Evolutionary conservation across 225 moss, liverwort and hornwort species (phyloP), one percentile per base, ranked within the genome.

Genomic region (Ulota crispa): DNA sequence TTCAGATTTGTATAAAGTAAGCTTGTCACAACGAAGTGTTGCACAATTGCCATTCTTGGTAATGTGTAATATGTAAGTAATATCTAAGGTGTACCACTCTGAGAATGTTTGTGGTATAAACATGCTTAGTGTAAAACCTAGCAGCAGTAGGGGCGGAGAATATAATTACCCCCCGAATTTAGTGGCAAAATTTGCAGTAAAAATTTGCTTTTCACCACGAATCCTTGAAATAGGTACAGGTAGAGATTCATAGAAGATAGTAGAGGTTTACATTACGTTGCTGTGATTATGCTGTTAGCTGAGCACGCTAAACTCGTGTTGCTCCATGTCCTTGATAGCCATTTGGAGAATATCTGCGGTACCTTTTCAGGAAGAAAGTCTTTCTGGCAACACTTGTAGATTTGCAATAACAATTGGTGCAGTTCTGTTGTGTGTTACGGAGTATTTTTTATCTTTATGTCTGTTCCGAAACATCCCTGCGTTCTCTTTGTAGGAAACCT

Each of bases 31-130:
- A 68, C 84, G 84, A 52, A 77, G 80, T 66, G 65, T 24, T 54
- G 60, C 76, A 31, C 76, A 82, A 57, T 16, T 47, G 59, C 69
- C 57, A 23, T 54, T 42, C 73, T 71, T 87, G 81, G 66, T 34
- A 67, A 27, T 76, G 70, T 70, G 83, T 31, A 80, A 53, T 85
- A 73, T 88, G 83, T 86, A 83, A 77, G 83, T 88, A 85, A 27
- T 31, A 32, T 8, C 10, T 23, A 13, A 85, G 62, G 60, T 60
- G 75, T 64, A 57, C 62, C 47, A 78, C 75, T 32, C 27, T 55
- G 60, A 87, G 67, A 76, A 75, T 63, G 72, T 39, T 85, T 63
- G 55, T 80, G 72, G 80, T 80, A 76, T 72, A 80, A 67, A 26
- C 0, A 66, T 30, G 59, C 64, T 8, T 63, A 84, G 75, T 76